Evolutionary conservation across 129 eudicot genomes (phyloP), one percentile per base, ranked within the genome.

Genomic region (Chrysanthemum lavandulifolium): DNA sequence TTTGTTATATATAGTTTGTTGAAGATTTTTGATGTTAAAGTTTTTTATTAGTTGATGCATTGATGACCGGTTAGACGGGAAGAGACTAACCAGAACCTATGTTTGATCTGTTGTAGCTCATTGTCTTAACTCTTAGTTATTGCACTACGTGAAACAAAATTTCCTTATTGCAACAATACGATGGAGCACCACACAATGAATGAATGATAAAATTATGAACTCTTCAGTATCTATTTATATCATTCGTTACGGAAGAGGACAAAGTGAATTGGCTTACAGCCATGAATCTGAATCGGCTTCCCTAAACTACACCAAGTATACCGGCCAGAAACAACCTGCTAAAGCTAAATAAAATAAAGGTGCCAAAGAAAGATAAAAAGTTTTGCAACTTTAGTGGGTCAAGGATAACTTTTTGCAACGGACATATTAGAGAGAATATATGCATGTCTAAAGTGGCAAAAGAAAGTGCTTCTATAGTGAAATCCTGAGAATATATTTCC

Each of bases 91-190:
- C 88, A 73, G 84, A 77, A 79, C 87, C 86, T 68, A 72, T 54
- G 59, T 79, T 65, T 69, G 91, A 76, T 77, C 82, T 77, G 87
- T 72, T 86, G 84, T 81, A 81, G 91, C 86, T 88, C 95, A 88
- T 88, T 55, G 69, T 83, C 61, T 43, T 71, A 71, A 76, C 66
- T 56, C 25, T 61, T 52, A 73, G 51, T 54, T 69, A 73, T 56
- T 68, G 72, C 69, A 55, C 67, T 55, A 76, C 56, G 31, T 6
- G 13, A 61, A 10, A 61, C 19, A 61, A 14, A 59, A 49, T 52
- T 31, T 55, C 67, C 10, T 65, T 21, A 62, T 63, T 65, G 72
- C 61, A 76, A 66, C 71, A 23, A 65, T 47, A 40, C 58, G 76
- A 72, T 36, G 70, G 76, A 23, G 60, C 69, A 62, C 69, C 69